Evolutionary conservation across 495 filamentous ascomycete species (phyloP), one percentile per base, ranked within the genome.

Genomic region (Neurospora discreta): DNA sequence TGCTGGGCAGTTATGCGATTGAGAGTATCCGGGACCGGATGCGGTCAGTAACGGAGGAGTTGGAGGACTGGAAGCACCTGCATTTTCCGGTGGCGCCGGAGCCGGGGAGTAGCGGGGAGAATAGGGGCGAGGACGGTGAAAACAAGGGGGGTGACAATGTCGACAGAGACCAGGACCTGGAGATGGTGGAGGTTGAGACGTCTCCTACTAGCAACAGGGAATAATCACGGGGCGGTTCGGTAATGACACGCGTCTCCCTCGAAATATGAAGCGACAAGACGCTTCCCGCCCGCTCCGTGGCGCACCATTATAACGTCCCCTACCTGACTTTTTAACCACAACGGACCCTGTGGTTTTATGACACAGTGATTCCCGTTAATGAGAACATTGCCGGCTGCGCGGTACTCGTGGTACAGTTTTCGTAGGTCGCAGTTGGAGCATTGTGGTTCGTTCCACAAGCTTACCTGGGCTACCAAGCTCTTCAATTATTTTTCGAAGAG

Each of bases 1-100:
- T 98, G 70, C 78, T 99, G 71, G 95, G 95, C 0, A 94, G 90
- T 52, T 98, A 96, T 82, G 95, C 95, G 1, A 93, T 98, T 40
- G 95, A 99, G 82, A 97, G 93, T 77, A 93, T 98, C 71, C 84
- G 95, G 30, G 95, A 99, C 82, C 85, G 95, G 39, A 77, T 99
- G 73, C 86, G 93, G 75, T 93, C 90, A 73, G 91, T 97, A 44
- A 98, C 93, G 52, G 95, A 99, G 80, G 95, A 99, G 85, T 89
- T 96, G 76, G 92, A 95, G 82, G 92, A 95, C 79, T 95, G 92
- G 92, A 93, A 92, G 74, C 88, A 92, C 78, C 80, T 95, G 11
- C 93, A 92, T 78, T 87, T 85, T 71, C 85, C 84, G 0, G 79
- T 81, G 23, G 78, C 83, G 3, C 76, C 83, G 5, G 77, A 82